A percentile compares a stretch with the other conserved stretches of the same genome.
These are phyloP conservation scores for Pyrus bretschneideri DNA, from an alignment of 306 rosid species.

Conservation along the genomic window DNA sequence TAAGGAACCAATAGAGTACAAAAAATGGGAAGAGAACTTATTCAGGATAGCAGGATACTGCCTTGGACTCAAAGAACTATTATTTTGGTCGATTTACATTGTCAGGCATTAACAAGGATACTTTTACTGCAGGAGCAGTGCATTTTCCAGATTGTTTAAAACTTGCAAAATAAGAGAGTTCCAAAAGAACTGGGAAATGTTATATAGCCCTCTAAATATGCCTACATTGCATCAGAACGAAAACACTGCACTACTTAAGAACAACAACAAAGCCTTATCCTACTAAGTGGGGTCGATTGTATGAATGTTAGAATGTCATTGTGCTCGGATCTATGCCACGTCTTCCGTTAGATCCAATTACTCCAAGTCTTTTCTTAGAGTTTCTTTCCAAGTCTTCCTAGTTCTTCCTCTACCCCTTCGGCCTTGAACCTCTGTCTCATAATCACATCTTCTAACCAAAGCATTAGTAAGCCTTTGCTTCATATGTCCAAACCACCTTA, in stretches of 20 bases:
- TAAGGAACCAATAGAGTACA: neutral
- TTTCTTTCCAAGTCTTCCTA: no score
- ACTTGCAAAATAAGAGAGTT: neutral
- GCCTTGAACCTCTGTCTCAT: no score
- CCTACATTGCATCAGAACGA: neutral
- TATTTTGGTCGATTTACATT: neutral
- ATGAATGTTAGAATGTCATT: no score
- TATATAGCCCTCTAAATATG: neutral
- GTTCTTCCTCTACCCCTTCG: no score
- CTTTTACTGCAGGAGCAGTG: neutral
- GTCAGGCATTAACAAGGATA: neutral
- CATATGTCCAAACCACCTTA: no score
- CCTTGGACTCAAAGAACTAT: neutral
- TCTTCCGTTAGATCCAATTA: no score
- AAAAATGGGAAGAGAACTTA: neutral
- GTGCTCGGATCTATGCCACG: no score
- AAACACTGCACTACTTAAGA: neutral
- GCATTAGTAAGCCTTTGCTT: no score
- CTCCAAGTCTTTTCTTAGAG: no score
- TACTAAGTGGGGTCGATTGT: no score
- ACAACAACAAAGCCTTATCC: no score
- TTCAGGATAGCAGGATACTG: neutral
- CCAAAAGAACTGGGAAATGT: neutral
- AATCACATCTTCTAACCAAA: no score
- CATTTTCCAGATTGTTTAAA: neutral